Evolutionary conservation across 306 rosid species (phyloP).

Genomic region (Fagus crenata): DNA sequence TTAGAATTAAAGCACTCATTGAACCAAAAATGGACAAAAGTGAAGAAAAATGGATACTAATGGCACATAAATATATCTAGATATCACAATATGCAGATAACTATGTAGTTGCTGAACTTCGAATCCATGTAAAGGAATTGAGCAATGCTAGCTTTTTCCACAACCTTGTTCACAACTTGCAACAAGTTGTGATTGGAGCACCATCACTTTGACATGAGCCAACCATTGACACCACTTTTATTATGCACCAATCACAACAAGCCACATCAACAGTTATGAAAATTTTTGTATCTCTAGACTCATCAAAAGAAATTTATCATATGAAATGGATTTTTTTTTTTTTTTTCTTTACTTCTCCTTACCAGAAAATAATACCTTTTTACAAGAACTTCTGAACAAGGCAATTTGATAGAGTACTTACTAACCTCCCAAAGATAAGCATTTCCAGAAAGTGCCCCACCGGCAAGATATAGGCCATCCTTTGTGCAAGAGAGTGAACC

Average conservation of each 20-base stretch:
- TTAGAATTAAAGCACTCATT: constrained; percentile 1
- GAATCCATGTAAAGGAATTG: not conserved
- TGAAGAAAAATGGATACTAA: not conserved
- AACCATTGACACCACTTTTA: too few relatives aligned
- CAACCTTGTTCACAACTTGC: too few relatives aligned
- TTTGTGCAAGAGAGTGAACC: constrained; percentile 72
- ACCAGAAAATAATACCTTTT: not conserved
- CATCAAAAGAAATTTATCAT: constrained; percentile 1
- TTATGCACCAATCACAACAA: too few relatives aligned
- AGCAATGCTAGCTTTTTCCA: too few relatives aligned
- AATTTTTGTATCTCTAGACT: too few relatives aligned
- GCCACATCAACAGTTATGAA: too few relatives aligned
- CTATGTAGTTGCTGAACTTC: not conserved
- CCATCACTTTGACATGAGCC: too few relatives aligned
- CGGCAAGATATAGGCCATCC: constrained; percentile 67
- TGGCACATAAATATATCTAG: constrained; percentile 2
- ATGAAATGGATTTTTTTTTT: not conserved
- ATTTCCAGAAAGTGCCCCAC: constrained; percentile 72
- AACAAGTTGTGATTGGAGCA: too few relatives aligned
- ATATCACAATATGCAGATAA: not conserved
- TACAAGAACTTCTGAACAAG: not conserved
- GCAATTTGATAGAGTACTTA: constrained; percentile 9
- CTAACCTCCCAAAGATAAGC: constrained; percentile 78
- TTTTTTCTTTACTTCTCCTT: not conserved
- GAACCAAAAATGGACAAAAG: constrained; percentile 10